Percentiles rank a stretch among this genome's conserved stretches.
These are phyloP conservation scores for Rhodotorula diobovata DNA, from an alignment of 768 basidiomycete genomes.

Conservation along the genomic window DNA sequence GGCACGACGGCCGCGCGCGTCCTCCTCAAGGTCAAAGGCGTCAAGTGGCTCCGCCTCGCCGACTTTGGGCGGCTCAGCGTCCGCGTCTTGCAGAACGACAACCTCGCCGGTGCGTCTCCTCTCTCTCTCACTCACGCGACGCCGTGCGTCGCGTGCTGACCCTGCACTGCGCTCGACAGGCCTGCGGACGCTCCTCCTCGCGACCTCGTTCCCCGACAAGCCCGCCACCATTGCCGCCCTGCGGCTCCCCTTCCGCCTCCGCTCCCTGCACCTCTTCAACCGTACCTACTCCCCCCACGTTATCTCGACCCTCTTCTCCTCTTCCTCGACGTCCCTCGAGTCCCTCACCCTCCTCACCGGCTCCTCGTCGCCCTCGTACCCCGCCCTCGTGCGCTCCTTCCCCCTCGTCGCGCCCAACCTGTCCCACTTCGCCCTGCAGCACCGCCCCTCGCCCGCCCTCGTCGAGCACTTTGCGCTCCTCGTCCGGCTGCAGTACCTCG, in stretches of 20 bases:
- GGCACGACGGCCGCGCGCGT: slow-evolving; percentile 20
- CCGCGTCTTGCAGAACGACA: slow-evolving; percentile 17
- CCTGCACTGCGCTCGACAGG: neutral
- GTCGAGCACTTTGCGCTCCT: neutral
- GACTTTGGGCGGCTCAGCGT: slow-evolving; percentile 30
- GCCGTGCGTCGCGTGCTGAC: no score
- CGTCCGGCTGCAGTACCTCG: neutral
- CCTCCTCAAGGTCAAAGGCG: slow-evolving; percentile 8
- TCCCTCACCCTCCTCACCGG: slow-evolving; percentile 21
- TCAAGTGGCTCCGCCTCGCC: slow-evolving; percentile 8
- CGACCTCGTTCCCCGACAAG: slow-evolving; percentile 27
- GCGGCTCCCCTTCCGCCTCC: slow-evolving; percentile 22
- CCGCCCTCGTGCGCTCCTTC: slow-evolving; percentile 7
- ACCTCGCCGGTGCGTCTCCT: slow-evolving; percentile 13
- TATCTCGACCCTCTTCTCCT: slow-evolving; percentile 6
- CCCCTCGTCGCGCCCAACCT: slow-evolving; percentile 20
- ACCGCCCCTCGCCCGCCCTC: slow-evolving; percentile 16
- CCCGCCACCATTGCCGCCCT: slow-evolving; percentile 3
- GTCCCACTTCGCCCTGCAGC: slow-evolving; percentile 17
- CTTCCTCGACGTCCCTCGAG: slow-evolving; percentile 1
- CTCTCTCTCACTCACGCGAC: neutral
- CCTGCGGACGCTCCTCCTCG: slow-evolving; percentile 7
- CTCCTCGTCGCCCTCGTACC: slow-evolving; percentile 15
- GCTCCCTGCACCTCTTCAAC: slow-evolving; percentile 15
- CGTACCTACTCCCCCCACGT: slow-evolving; percentile 12